phyloP scores from a whole-genome alignment of 2,329 filamentous ascomycete species.

The Neonectria faginata region DNA sequence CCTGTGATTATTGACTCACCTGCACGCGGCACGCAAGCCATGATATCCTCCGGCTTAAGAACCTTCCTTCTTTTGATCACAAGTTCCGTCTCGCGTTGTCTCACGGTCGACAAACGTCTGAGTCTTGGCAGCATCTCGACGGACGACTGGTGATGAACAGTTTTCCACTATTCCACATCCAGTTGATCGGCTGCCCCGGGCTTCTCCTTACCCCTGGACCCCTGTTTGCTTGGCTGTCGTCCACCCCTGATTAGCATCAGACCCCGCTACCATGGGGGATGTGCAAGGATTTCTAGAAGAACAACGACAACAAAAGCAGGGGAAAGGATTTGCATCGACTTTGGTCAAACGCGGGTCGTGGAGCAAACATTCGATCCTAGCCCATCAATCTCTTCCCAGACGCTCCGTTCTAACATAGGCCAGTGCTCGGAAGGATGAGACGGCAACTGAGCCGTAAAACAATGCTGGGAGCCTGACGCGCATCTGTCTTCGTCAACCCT shows the following conservation, averaged over 20 bases:
- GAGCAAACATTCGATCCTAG: slow-evolving; percentile 18
- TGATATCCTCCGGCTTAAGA: slow-evolving; percentile 17
- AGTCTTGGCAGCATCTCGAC: slow-evolving; percentile 39
- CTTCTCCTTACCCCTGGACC: slow-evolving; percentile 35
- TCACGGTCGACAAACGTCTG: slow-evolving; percentile 35
- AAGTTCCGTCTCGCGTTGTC: slow-evolving; percentile 39
- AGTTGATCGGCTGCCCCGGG: slow-evolving; percentile 36
- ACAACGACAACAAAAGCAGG: slow-evolving; percentile 22
- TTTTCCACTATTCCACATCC: slow-evolving; percentile 40
- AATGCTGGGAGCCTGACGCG: slow-evolving; percentile 10
- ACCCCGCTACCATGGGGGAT: slow-evolving; percentile 35
- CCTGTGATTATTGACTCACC: slow-evolving; percentile 28
- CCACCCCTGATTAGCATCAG: slow-evolving; percentile 44
- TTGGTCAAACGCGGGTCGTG: slow-evolving; percentile 14
- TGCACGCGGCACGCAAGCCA: slow-evolving; percentile 20
- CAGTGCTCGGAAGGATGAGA: slow-evolving; percentile 26
- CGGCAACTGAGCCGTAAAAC: slow-evolving; percentile 18
- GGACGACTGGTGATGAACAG: slow-evolving; percentile 40
- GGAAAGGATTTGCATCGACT: slow-evolving; percentile 15
- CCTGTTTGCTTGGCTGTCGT: slow-evolving; percentile 26
- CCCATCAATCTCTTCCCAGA: slow-evolving; percentile 4
- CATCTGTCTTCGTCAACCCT: slow-evolving; percentile 4
- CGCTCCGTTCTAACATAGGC: slow-evolving; percentile 11
- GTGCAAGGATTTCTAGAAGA: slow-evolving; percentile 34
- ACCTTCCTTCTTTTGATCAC: slow-evolving; percentile 31